Conservation (phyloP, 345 rosid genomes). For the Ailanthus altissimus region DNA sequence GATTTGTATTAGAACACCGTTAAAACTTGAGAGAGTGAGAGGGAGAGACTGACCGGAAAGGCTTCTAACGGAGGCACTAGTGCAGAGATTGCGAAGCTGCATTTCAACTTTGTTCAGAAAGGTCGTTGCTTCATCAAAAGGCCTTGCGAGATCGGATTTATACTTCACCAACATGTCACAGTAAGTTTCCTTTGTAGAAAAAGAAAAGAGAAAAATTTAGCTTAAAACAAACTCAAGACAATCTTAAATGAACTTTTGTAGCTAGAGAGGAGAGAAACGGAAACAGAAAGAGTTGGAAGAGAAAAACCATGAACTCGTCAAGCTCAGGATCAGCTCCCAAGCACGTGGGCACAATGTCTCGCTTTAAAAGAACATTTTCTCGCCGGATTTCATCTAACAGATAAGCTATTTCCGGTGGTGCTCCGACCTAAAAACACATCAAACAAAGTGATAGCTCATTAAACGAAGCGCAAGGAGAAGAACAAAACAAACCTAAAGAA, state of each 20-base stretch:
- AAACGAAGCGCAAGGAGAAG: neutral
- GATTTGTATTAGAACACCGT: neutral
- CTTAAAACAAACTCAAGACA: neutral
- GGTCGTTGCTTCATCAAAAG: constrained; percentile 78
- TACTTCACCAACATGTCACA: constrained; percentile 73
- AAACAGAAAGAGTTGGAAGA: constrained; percentile 10
- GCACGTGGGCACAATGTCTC: constrained; percentile 43
- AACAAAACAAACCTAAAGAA: neutral
- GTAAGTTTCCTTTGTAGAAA: constrained; percentile 58
- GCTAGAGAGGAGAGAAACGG: neutral
- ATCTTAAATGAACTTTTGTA: neutral
- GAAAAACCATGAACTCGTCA: constrained; percentile 89
- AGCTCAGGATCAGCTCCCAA: constrained; percentile 92
- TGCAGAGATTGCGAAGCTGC: constrained; percentile 86
- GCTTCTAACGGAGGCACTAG: constrained; percentile 50
- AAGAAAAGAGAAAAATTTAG: neutral
- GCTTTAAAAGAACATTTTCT: constrained; percentile 46
- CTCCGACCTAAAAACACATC: constrained; percentile 63
- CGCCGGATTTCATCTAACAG: constrained; percentile 65
- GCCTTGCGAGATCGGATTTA: constrained; percentile 87
- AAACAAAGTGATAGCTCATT: neutral
- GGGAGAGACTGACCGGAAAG: constrained; percentile 47
- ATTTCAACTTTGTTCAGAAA: constrained; percentile 79
- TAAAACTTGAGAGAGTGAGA: constrained; percentile 18
- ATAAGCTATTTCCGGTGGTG: constrained; percentile 75